Evolutionary conservation across 306 rosid genomes (phyloP).

Genomic region (Quercus mongolica): DNA sequence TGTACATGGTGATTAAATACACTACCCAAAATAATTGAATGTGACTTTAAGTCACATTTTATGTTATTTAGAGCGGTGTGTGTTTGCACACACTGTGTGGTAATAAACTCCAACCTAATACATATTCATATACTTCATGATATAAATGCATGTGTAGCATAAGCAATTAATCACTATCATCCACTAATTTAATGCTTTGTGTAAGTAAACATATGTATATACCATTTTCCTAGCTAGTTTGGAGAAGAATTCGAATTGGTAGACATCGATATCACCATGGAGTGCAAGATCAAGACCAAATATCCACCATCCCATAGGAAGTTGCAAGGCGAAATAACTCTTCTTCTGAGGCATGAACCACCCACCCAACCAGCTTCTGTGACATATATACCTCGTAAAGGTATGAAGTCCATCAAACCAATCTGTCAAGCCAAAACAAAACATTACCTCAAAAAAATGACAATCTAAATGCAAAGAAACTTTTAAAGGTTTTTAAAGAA

Average conservation of each 20-base stretch:
- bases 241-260: constrained; percentile 90
- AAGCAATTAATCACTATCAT: neutral
- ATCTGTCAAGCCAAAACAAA: constrained; percentile 48
- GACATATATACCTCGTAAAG: constrained; percentile 88
- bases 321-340: constrained; percentile 90
- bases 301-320: constrained; percentile 90
- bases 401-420: constrained; percentile 97
- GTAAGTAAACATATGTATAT: constrained; percentile 16
- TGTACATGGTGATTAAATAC: no score
- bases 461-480: neutral
- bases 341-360: constrained; percentile 95
- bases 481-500: neutral
- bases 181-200: no score
- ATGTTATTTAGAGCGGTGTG: no score
- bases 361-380: constrained; percentile 94
- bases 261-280: constrained; percentile 86
- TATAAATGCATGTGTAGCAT: neutral
- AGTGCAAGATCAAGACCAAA: constrained; percentile 94
- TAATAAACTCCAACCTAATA: constrained; percentile 18
- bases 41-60: no score
- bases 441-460: neutral
- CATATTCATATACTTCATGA: no score
- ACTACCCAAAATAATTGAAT: no score
- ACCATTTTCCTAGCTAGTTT: constrained; percentile 70
- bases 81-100: no score